These are phyloP conservation scores for Flaveria linearis DNA, from an alignment of 129 eudicot genomes.

Conservation along the genomic window DNA sequence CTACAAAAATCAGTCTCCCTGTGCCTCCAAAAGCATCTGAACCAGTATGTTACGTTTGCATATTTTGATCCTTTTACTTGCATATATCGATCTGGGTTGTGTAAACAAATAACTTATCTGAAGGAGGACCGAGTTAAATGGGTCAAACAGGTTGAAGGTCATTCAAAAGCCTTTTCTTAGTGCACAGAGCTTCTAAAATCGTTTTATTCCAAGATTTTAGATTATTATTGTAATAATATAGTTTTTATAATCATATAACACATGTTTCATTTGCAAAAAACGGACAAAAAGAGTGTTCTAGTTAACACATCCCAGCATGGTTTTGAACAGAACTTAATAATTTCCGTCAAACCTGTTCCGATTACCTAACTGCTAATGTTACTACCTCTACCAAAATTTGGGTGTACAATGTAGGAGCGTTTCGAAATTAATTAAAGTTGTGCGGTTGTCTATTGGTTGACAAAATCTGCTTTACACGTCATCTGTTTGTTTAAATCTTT, in stretches of 20 bases:
- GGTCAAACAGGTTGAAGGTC: neutral
- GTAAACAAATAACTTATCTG: neutral
- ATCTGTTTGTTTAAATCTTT: too few species aligned
- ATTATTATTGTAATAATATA: neutral
- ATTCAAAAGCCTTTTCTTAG: neutral
- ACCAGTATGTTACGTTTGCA: constrained; percentile 51
- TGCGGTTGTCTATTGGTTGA: neutral
- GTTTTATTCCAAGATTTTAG: neutral
- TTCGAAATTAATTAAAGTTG: neutral
- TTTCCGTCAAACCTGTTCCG: neutral
- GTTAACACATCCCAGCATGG: neutral
- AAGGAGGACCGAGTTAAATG: neutral
- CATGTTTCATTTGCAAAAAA: neutral
- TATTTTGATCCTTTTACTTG: neutral
- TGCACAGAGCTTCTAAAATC: neutral
- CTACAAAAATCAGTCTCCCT: constrained; percentile 57
- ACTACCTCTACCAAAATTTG: neutral
- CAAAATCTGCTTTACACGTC: neutral
- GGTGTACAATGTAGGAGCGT: neutral
- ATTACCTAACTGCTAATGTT: neutral
- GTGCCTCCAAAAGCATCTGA: constrained; percentile 75
- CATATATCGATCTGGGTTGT: neutral
- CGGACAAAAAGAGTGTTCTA: neutral
- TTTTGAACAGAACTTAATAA: neutral
- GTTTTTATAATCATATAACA: neutral